Conservation (phyloP, 257 asterid species). For the Gardenia jasminoides region DNA sequence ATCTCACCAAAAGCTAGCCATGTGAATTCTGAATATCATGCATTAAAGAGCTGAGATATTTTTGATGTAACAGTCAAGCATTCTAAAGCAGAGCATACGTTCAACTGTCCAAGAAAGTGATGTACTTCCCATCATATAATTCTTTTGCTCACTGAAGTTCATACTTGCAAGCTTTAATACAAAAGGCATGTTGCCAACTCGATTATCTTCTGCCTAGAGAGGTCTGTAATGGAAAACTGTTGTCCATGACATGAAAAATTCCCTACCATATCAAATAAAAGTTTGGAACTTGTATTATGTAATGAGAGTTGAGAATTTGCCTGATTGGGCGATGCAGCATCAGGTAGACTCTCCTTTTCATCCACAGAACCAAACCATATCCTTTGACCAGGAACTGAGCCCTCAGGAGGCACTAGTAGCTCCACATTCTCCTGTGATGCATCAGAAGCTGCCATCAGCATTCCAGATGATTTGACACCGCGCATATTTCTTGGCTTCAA, state of each 20-base stretch:
- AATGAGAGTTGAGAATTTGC: slow-evolving; percentile 32
- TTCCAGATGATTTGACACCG: slow-evolving; percentile 82
- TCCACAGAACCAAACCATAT: slow-evolving; percentile 87
- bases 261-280: neutral
- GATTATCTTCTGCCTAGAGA: too few species aligned
- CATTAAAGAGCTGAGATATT: neutral
- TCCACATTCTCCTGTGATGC: slow-evolving; percentile 84
- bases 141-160: neutral
- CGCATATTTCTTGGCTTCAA: slow-evolving; percentile 98
- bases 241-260: neutral
- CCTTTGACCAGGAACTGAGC: slow-evolving; percentile 81
- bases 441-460: slow-evolving; percentile 98
- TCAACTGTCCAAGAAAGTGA: neutral
- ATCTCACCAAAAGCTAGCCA: neutral
- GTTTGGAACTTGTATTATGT: neutral
- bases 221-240: neutral
- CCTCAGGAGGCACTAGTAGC: slow-evolving; percentile 82
- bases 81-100: too few species aligned
- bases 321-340: slow-evolving; percentile 89
- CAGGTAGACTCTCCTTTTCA: slow-evolving; percentile 68
- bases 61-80: neutral
- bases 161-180: neutral
- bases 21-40: neutral
- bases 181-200: neutral
- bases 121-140: neutral